Percentiles rank a stretch among this genome's conserved stretches.
Conservation (phyloP, 2,329 filamentous ascomycete species). For the Didymella sp. region DNA sequence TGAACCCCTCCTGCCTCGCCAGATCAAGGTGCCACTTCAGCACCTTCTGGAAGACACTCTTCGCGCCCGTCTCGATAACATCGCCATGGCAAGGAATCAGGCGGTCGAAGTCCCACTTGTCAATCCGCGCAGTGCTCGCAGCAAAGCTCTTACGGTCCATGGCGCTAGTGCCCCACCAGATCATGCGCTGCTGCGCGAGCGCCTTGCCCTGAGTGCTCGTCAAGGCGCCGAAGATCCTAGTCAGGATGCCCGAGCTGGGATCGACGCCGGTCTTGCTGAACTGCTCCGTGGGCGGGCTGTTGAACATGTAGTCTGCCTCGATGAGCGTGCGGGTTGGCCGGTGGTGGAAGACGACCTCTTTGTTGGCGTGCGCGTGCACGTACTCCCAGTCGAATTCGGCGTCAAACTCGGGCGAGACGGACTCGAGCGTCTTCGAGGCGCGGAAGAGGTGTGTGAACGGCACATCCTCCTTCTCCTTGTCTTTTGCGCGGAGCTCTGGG, state of each 20-base stretch:
- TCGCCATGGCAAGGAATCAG: constrained; percentile 95
- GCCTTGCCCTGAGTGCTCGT: constrained; percentile 68
- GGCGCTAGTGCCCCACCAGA: constrained; percentile 75
- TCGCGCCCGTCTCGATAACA: constrained; percentile 76
- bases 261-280: constrained; percentile 64
- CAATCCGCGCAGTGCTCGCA: constrained; percentile 71
- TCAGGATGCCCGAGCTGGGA: constrained; percentile 64
- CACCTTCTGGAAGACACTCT: constrained; percentile 76
- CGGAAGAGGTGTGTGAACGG: constrained; percentile 70
- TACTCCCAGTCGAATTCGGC: constrained; percentile 85
- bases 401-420: constrained; percentile 80
- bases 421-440: constrained; percentile 47
- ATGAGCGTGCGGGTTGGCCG: constrained; percentile 80
- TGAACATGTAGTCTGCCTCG: constrained; percentile 90
- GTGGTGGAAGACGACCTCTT: constrained; percentile 88
- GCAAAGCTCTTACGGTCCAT: constrained; percentile 73
- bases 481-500: constrained; percentile 74
- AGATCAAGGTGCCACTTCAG: constrained; percentile 80
- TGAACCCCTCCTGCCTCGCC: constrained; percentile 30
- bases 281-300: constrained; percentile 86
- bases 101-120: constrained; percentile 81
- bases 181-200: constrained; percentile 74
- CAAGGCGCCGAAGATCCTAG: constrained; percentile 63
- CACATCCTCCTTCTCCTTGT: constrained; percentile 64
- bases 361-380: constrained; percentile 79